Conservation (phyloP, 495 filamentous ascomycete genomes). For the Glutinoglossum americanum region DNA sequence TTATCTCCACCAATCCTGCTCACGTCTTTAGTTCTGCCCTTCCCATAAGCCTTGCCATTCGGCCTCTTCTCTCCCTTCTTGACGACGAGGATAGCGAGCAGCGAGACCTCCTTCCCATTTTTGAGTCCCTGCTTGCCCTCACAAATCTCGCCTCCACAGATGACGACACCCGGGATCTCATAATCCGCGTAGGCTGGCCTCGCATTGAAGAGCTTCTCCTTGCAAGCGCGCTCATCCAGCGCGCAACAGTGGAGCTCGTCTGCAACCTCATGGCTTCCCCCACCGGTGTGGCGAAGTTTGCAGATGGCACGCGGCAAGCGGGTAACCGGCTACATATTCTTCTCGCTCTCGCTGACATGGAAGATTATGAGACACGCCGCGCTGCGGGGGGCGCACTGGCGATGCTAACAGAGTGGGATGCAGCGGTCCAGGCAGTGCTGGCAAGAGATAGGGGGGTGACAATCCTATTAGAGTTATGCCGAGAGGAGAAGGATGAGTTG, state of each 20-base stretch:
- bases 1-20: slow-evolving; percentile 71
- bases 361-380: slow-evolving; percentile 55
- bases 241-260: slow-evolving; percentile 69
- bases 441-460: slow-evolving; percentile 45
- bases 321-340: slow-evolving; percentile 57
- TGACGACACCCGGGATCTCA: slow-evolving; percentile 40
- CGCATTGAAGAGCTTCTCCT: slow-evolving; percentile 67
- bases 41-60: slow-evolving; percentile 52
- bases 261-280: slow-evolving; percentile 77
- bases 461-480: slow-evolving; percentile 49
- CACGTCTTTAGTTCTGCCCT: slow-evolving; percentile 66
- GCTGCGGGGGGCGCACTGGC: slow-evolving; percentile 81
- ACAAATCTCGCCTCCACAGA: slow-evolving; percentile 79
- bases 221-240: slow-evolving; percentile 45
- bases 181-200: slow-evolving; percentile 48
- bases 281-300: slow-evolving; percentile 53
- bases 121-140: slow-evolving; percentile 75
- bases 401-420: slow-evolving; percentile 56
- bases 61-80: slow-evolving; percentile 56
- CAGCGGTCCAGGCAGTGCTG: slow-evolving; percentile 43
- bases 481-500: slow-evolving; percentile 53
- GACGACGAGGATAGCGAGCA: slow-evolving; percentile 25
- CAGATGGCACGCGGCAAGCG: slow-evolving; percentile 37
- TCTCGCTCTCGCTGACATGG: slow-evolving; percentile 66
- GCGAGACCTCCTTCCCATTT: slow-evolving; percentile 67